Percentiles rank a stretch among this genome's conserved stretches.
These are phyloP conservation scores for Tolypocladium capitatum DNA, from an alignment of 2,329 filamentous ascomycete genomes.

Conservation along the genomic window DNA sequence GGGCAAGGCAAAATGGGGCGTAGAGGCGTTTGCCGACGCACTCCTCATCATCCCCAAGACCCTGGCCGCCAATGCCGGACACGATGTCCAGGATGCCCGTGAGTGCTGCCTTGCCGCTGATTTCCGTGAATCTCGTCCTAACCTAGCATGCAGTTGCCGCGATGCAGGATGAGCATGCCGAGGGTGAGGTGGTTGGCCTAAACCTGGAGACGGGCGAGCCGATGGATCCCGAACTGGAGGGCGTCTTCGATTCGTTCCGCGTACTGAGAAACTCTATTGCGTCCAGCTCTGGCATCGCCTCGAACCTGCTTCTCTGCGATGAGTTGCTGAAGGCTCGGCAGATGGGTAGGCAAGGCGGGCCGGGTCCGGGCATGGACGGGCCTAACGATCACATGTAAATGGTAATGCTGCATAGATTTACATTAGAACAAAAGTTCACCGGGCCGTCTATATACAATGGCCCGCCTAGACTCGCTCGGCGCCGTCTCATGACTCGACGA, in stretches of 20 bases:
- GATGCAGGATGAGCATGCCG: constrained; percentile 71
- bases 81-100: constrained; percentile 93
- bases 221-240: constrained; percentile 88
- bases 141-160: constrained; percentile 50
- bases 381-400: constrained; percentile 38
- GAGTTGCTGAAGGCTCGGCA: constrained; percentile 96
- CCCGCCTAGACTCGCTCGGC: neutral
- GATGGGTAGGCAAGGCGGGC: constrained; percentile 60
- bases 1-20: constrained; percentile 95
- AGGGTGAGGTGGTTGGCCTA: constrained; percentile 77
- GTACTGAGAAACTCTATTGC: constrained; percentile 89
- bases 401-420: constrained; percentile 19
- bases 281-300: constrained; percentile 87
- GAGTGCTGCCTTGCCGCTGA: constrained; percentile 27
- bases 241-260: constrained; percentile 92
- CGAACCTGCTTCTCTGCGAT: constrained; percentile 88
- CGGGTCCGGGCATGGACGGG: constrained; percentile 52
- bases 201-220: constrained; percentile 78
- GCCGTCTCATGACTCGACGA: neutral
- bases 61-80: constrained; percentile 85
- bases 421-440: constrained; percentile 22
- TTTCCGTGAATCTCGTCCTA: constrained; percentile 2
- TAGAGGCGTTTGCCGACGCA: constrained; percentile 88
- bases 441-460: too few relatives aligned
- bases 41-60: constrained; percentile 95